Percentiles rank a stretch among this genome's conserved stretches.
Evolutionary conservation across 1,284 basidiomycete species (phyloP).

Genomic region (Leccinum brunneo-olivaceum): DNA sequence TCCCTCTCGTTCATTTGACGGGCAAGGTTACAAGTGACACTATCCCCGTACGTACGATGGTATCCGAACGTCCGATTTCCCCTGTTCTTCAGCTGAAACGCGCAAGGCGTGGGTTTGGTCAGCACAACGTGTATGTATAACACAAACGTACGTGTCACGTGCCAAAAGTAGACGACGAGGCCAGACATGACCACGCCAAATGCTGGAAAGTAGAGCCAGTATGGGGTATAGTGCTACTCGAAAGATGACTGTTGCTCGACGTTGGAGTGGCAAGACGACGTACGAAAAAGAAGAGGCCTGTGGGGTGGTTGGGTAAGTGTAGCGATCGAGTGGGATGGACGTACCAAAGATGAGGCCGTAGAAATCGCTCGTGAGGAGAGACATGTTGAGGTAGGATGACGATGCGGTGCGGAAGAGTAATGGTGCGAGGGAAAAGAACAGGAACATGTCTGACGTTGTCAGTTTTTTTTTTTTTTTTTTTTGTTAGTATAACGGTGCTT

Average conservation of each 20-base stretch:
- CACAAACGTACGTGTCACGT: constrained; percentile 57
- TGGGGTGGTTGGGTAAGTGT: too few species aligned
- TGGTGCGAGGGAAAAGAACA: constrained; percentile 79
- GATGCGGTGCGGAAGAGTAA: constrained; percentile 77
- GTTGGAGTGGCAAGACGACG: constrained; percentile 13
- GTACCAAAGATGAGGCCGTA: constrained; percentile 76
- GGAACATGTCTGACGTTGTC: constrained; percentile 51
- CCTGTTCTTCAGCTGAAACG: constrained; percentile 27
- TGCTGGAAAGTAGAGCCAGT: constrained; percentile 78
- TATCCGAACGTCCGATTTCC: constrained; percentile 21
- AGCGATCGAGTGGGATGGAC: too few species aligned
- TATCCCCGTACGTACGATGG: constrained; percentile 19
- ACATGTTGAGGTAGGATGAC: constrained; percentile 78
- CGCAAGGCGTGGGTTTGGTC: background rate
- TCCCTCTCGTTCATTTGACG: background rate
- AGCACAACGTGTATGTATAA: background rate
- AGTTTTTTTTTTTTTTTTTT: constrained; percentile 8
- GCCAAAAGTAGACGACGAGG: constrained; percentile 77
- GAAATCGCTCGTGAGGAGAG: constrained; percentile 79
- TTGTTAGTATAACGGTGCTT: constrained; percentile 5
- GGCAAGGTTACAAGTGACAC: too few species aligned
- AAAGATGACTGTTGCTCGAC: background rate
- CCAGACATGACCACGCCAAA: constrained; percentile 64
- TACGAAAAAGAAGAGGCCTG: constrained; percentile 64
- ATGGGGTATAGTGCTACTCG: constrained; percentile 65